Evolutionary conservation across 2,329 filamentous ascomycete genomes (phyloP).

Genomic region (Graphiopsis chlorocephala): DNA sequence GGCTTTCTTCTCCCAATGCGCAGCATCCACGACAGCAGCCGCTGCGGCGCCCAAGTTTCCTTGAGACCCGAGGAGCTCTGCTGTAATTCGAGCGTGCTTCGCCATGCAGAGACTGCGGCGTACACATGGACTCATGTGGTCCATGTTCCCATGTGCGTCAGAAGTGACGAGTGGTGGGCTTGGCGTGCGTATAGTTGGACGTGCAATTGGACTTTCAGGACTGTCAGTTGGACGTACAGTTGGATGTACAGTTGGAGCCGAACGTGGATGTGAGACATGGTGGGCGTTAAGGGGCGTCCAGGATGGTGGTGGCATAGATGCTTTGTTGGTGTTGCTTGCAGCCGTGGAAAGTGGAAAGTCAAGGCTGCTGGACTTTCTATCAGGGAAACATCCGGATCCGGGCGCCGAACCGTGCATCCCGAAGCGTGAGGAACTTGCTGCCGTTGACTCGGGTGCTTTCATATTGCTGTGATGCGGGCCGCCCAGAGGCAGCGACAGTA

Average conservation of each 20-base stretch:
- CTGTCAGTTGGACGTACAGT: too few relatives aligned
- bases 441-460: neutral
- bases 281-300: neutral
- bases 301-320: neutral
- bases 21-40: neutral
- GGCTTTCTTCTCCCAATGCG: neutral
- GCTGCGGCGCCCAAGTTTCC: neutral
- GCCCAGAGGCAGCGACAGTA: neutral
- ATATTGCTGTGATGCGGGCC: neutral
- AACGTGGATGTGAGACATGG: neutral
- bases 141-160: neutral
- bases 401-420: neutral
- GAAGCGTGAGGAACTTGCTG: neutral
- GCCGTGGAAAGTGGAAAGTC: neutral
- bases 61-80: neutral
- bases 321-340: neutral
- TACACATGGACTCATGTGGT: neutral
- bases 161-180: neutral
- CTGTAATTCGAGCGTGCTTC: neutral
- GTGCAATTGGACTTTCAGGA: too few relatives aligned
- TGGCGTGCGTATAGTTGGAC: neutral
- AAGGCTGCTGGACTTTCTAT: neutral
- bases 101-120: neutral
- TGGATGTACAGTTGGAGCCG: neutral
- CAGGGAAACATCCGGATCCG: neutral